Base-by-base conservation (phyloP, 2,329 filamentous ascomycete species). In the Hypomyces perniciosus region DNA sequence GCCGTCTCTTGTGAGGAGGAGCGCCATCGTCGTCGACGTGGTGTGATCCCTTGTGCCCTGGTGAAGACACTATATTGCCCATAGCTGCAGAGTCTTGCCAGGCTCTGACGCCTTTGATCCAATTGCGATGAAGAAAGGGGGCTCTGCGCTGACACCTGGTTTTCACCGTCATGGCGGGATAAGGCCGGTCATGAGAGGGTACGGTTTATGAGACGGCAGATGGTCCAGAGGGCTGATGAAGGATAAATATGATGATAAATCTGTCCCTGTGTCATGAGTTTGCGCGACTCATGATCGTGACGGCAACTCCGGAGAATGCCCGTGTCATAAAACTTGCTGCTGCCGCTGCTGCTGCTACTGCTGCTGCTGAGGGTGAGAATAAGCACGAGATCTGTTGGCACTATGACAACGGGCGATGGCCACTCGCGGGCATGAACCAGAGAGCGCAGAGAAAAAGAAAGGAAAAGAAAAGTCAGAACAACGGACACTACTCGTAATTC, bases 71-170 rank as follows among this genome's bases (percentile, higher is more conserved):
- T 52, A 71, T 71, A 60, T 67, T 72, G 46, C 73, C 73, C 73
- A 77, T 76, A 53, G 63, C 61, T 50, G 64, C 59, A 41, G 62
- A 59, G 30, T 56, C 54, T 60, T 75, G 71, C 58, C 66, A 67
- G 54, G 71, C 68, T 53, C 72, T 72, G 61, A 77, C 66, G 44
- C 71, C 72, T 54, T 68, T 71, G 55, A 73, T 68, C 76, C 74
- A 79, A 61, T 76, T 78, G 62, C 77, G 73, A 57, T 78, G 75
- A 53, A 80, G 73, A 64, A 77, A 81, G 54, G 78, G 77, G 51
- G 75, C 68, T 59, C 69, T 72, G 67, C 74, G 73, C 52, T 71
- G 70, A 61, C 69, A 73, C 56, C 69, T 68, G 61, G 65, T 69
- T 61, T 69, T 68, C 60, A 68, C 66, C 62, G 74, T 73, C 77